These are phyloP conservation scores for Chaetomium cochliodes DNA, from an alignment of 495 filamentous ascomycete species.

Conservation along the genomic window DNA sequence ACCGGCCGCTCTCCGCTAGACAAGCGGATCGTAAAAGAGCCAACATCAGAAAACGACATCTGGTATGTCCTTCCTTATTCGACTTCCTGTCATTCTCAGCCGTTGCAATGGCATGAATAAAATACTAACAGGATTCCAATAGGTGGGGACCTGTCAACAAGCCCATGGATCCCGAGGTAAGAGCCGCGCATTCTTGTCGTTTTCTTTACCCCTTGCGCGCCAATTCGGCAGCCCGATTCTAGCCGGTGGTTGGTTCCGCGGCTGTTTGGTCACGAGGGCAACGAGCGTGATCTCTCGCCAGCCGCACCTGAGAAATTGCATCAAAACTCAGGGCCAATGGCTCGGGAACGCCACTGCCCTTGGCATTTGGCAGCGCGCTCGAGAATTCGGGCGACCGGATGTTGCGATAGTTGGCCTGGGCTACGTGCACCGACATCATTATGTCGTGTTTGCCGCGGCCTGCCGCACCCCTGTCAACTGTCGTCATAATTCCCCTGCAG, in stretches of 20 bases:
- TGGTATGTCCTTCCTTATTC: conserved; percentile 72
- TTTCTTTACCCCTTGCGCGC: neutral
- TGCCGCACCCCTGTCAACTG: conserved; percentile 25
- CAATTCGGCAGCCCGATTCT: conserved; percentile 12
- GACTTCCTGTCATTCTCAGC: neutral
- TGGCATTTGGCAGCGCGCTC: conserved; percentile 17
- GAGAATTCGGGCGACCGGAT: conserved; percentile 17
- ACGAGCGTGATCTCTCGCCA: conserved; percentile 7
- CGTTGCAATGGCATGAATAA: neutral
- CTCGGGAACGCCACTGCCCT: conserved; percentile 26
- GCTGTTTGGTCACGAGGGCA: conserved; percentile 24
- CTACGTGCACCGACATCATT: conserved; percentile 28
- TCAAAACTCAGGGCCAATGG: conserved; percentile 19
- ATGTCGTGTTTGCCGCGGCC: conserved; percentile 13
- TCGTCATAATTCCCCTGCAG: conserved; percentile 32
- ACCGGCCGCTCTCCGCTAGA: conserved; percentile 94
- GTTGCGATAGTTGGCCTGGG: conserved; percentile 6
- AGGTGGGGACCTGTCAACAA: conserved; percentile 87
- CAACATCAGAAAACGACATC: conserved; percentile 81
- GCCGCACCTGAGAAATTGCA: neutral
- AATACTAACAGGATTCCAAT: conserved; percentile 12
- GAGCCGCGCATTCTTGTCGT: conserved; percentile 33
- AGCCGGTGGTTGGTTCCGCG: conserved; percentile 9
- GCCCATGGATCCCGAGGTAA: conserved; percentile 96
- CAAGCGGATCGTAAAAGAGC: conserved; percentile 95